Percentiles rank a stretch among this genome's conserved stretches.
Conservation (phyloP, 1,139 yeast species). For the Casaregolazyma suthepensis region DNA sequence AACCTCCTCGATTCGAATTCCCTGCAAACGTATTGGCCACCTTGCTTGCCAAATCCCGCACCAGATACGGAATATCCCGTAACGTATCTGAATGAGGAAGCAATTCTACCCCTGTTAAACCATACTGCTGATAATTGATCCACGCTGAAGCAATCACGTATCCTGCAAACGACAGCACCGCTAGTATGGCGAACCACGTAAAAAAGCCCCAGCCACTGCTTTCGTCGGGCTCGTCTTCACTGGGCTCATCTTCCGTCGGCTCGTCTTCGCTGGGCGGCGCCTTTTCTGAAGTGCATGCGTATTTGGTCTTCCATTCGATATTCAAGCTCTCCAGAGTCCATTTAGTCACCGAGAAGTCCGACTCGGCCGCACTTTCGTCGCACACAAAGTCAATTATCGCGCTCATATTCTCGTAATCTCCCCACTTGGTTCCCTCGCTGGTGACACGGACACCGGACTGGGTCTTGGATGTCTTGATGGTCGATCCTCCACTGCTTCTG, state of each 20-base stretch:
- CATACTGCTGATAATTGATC: constrained; percentile 44
- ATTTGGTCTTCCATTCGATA: constrained; percentile 35
- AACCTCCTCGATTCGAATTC: constrained; percentile 79
- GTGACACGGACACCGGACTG: constrained; percentile 42
- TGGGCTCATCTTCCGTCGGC: constrained; percentile 23
- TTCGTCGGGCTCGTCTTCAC: constrained; percentile 10
- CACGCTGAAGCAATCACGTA: constrained; percentile 79
- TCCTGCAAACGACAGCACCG: constrained; percentile 60
- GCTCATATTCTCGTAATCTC: constrained; percentile 44
- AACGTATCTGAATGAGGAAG: constrained; percentile 46
- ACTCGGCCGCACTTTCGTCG: constrained; percentile 30
- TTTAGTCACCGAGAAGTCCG: constrained; percentile 27
- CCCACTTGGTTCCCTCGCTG: constrained; percentile 67
- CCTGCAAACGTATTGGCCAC: constrained; percentile 66
- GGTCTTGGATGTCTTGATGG: constrained; percentile 23
- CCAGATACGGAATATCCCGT: constrained; percentile 69
- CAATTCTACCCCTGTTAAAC: constrained; percentile 37
- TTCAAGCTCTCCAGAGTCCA: constrained; percentile 34
- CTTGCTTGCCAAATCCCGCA: constrained; percentile 70
- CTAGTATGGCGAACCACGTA: constrained; percentile 39
- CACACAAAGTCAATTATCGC: constrained; percentile 54
- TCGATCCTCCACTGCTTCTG: constrained; percentile 12
- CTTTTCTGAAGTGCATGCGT: constrained; percentile 36
- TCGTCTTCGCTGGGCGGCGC: constrained; percentile 8
- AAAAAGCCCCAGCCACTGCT: constrained; percentile 31